Evolutionary conservation across 352 stramenopile genomes (phyloP).

Genomic region (Phytophthora pisi): DNA sequence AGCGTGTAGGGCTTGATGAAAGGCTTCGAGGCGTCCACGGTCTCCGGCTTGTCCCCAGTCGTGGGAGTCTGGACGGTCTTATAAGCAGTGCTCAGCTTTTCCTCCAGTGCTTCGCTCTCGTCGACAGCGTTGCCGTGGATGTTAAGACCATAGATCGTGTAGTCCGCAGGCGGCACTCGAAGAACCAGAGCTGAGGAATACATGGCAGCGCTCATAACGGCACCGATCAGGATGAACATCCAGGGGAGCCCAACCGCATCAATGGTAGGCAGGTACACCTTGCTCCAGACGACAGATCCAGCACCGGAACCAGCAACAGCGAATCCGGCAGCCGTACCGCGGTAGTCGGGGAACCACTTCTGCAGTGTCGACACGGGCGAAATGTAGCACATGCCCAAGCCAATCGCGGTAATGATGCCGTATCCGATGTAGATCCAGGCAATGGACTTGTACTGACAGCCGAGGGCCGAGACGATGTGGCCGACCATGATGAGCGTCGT

Average conservation of each 20-base stretch:
- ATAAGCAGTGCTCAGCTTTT: constrained; percentile 49
- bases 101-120: constrained; percentile 29
- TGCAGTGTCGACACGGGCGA: constrained; percentile 66
- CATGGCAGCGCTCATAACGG: constrained; percentile 45
- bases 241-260: constrained; percentile 47
- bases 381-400: constrained; percentile 73
- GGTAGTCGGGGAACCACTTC: constrained; percentile 82
- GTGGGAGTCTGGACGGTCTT: constrained; percentile 47
- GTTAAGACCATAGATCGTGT: constrained; percentile 52
- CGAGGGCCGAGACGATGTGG: constrained; percentile 61
- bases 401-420: constrained; percentile 65
- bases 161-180: constrained; percentile 53
- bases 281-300: constrained; percentile 65
- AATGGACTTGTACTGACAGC: constrained; percentile 60
- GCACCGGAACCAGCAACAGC: constrained; percentile 64
- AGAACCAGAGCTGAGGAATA: constrained; percentile 53
- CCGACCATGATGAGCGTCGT: constrained; percentile 53
- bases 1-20: constrained; percentile 49
- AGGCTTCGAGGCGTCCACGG: constrained; percentile 11
- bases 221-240: constrained; percentile 59
- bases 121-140: constrained; percentile 57
- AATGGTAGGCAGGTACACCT: constrained; percentile 60
- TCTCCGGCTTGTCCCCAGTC: constrained; percentile 33
- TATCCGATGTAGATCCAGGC: constrained; percentile 68
- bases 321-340: constrained; percentile 66